Base-by-base conservation (phyloP, 2,329 filamentous ascomycete species). In the Fusarium sp. region DNA sequence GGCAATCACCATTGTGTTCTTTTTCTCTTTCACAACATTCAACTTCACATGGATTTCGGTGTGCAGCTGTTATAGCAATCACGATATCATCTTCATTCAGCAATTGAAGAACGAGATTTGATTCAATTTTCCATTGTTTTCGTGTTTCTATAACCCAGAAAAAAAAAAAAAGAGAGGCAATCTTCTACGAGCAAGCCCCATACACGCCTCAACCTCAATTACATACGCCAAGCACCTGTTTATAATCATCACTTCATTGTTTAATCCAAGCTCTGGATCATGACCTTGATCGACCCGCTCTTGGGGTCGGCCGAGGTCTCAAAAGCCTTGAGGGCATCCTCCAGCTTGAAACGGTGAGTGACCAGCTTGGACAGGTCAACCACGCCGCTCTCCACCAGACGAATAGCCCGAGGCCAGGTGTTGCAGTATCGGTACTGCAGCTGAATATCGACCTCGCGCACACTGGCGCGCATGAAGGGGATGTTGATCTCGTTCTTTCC, bases 361-460 rank as follows among this genome's bases (percentile, higher is more conserved):
- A 98, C 94, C 70, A 98, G 85, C 83, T 90, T 93, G 78, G 89
- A 89, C 80, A 98, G 85, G 80, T 97, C 91, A 77, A 98, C 89
- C 5, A 98, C 90, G 2, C 94, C 94, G 80, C 92, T 94, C 86
- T 94, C 90, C 40, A 98, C 89, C 73, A 98, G 86, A 56, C 95
- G 90, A 76, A 98, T 98, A 49, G 96, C 96, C 71, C 94, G 90
- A 36, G 96, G 96, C 96, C 96, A 98, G 24, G 94, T 98, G 86
- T 98, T 98, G 85, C 89, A 90, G 87, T 98, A 98, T 70, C 96
- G 91, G 86, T 98, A 98, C 86, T 98, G 96, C 83, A 98, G 96
- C 85, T 97, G 94, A 69, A 98, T 87, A 84, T 98, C 96, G 77
- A 98, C 93, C 85, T 98, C 96, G 73, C 94, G 90, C 7, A 95